These are phyloP conservation scores for Scopulariopsis brevicaulis DNA, from an alignment of 2,329 filamentous ascomycete genomes.

Conservation along the genomic window DNA sequence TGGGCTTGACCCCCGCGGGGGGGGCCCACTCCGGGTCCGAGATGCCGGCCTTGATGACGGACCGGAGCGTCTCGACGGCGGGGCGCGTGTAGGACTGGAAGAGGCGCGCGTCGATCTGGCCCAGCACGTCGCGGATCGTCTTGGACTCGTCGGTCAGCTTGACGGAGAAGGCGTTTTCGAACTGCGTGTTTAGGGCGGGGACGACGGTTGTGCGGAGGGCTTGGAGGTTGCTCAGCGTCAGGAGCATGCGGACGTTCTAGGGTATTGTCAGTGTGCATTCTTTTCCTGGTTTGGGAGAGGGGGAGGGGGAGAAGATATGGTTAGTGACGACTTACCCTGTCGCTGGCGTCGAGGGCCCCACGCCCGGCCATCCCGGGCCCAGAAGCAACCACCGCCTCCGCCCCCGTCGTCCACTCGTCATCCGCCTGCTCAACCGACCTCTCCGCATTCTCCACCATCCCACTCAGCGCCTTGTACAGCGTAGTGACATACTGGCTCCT, in stretches of 20 bases:
- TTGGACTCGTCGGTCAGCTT: conserved; percentile 90
- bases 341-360: conserved; percentile 40
- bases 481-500: conserved; percentile 87
- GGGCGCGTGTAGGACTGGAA: conserved; percentile 89
- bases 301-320: not conserved
- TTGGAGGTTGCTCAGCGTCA: conserved; percentile 88
- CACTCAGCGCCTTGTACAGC: conserved; percentile 85
- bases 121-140: conserved; percentile 80
- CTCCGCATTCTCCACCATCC: conserved; percentile 95
- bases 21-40: conserved; percentile 62
- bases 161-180: conserved; percentile 88
- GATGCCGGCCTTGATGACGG: conserved; percentile 65
- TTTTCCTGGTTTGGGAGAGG: too few species aligned
- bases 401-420: conserved; percentile 45
- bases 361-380: conserved; percentile 26
- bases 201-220: conserved; percentile 72
- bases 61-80: conserved; percentile 53
- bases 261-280: not conserved
- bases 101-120: conserved; percentile 80
- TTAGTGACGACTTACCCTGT: conserved; percentile 48
- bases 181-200: conserved; percentile 79
- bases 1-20: conserved; percentile 41
- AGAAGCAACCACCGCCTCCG: conserved; percentile 24
- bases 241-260: conserved; percentile 82
- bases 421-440: conserved; percentile 54